Conservation (phyloP, 179 eudicot species). For the Beta macrorhiza region DNA sequence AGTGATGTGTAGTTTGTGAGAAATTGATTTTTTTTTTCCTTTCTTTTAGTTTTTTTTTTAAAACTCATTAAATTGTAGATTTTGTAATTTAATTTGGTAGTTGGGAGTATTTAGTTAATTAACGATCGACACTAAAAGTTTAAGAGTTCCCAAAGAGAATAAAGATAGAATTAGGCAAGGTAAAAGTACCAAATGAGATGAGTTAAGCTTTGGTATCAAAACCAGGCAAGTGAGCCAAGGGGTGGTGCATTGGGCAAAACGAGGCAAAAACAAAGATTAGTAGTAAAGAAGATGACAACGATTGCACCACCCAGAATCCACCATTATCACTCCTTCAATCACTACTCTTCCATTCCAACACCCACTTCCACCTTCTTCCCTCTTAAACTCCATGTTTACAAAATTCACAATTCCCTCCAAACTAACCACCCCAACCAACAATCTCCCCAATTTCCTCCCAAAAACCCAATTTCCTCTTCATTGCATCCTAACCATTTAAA, state of each 20-base stretch:
- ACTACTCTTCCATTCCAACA: neutral
- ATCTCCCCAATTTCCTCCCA: neutral
- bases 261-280: neutral
- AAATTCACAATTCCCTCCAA: slow-evolving; percentile 18
- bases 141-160: no score
- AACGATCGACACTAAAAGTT: no score
- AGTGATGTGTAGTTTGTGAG: no score
- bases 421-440: neutral
- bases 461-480: neutral
- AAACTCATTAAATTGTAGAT: no score
- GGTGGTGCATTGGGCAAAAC: neutral
- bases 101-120: no score
- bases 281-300: neutral
- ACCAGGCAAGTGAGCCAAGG: no score
- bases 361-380: neutral
- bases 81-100: no score
- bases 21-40: no score
- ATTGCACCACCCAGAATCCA: slow-evolving; percentile 7
- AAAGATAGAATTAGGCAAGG: no score
- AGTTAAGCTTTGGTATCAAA: no score
- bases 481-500: neutral
- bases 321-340: neutral
- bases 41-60: no score
- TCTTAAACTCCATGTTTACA: slow-evolving; percentile 1
- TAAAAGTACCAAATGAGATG: no score